Base-by-base conservation (phyloP, 192 early-diverging fungal species). In the Phycomyces nitens region DNA sequence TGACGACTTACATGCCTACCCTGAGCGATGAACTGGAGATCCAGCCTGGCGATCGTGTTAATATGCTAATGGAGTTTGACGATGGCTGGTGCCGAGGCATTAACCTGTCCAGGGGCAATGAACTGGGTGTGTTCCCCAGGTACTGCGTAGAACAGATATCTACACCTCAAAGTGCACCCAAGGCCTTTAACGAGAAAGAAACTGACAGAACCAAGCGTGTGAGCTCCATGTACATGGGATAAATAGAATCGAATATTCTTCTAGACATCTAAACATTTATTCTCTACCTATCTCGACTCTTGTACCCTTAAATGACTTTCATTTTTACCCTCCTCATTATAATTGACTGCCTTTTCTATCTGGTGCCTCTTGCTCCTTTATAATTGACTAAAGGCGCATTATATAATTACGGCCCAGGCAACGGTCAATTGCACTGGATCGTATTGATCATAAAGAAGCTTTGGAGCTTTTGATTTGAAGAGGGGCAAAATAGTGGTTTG, bases 21-120 rank as follows among this genome's bases (percentile, higher is more conserved):
- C 47, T 85, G 21, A 73, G 73, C 20, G 84, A 85, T 53, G 84
- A 85, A 64, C 71, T 85, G 43, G 80, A 80, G 61, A 75, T 85
- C 50, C 72, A 77, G 57, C 52, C 60, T 15, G 80, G 81, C 15
- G 84, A 85, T 29, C 77, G 77, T 7, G 75, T 85, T 26, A 73
- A 79, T 6, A 73, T 85, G 22, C 51, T 81, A 14, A 69, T 71
- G 34, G 78, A 80, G 52, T 85, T 78, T 53, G 84, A 85, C 62
- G 84, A 85, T 69, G 84, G 84, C 10, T 85, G 84, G 84, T 79
- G 78, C 58, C 71, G 75, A 47, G 84, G 79, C 27, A 56, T 78
- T 18, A 85, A 85, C 56, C 63, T 79, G 42, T 68, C 79, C n/a
- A 73, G 72, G 12, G 74, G 69, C 2, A 70, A 74, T 38, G 54